Base-by-base conservation (phyloP, 2,329 filamentous ascomycete genomes). In the Xylariaceae sp. region DNA sequence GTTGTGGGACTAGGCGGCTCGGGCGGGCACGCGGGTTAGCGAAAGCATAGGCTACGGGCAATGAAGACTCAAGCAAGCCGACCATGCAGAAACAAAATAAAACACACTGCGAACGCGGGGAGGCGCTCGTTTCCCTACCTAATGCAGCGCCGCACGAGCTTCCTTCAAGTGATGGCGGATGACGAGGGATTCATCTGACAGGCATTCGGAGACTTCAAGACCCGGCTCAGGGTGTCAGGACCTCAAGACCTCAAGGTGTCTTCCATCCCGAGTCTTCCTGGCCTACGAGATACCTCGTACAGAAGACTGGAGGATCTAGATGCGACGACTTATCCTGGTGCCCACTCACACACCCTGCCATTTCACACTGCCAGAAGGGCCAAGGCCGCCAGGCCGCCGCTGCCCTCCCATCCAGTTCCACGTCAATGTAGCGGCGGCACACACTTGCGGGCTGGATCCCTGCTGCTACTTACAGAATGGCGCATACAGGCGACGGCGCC, bases 381-480 rank as follows among this genome's bases (percentile, higher is more conserved):
- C n/a, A n/a, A n/a, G n/a, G n/a, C n/a, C n/a, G n/a, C n/a, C 29
- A 18, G 26, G 13, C 28, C 10, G 15, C 24, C 16, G 35, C n/a
- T 40, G 24, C 29, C 26, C 19, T 35, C 28, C 29, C 31, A 34
- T 29, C 18, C 36, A 27, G 42, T 36, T 38, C 32, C 40, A 34
- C n/a, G n/a, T n/a, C n/a, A n/a, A n/a, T n/a, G n/a, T n/a, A n/a
- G n/a, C n/a, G n/a, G n/a, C n/a, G 49, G 44, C 44, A 49, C 42
- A 43, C 40, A 17, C 43, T 37, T 44, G 32, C 41, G 49, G 38
- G 35, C 38, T 27, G 22, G 17, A 52, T 44, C 50, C 51, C 49
- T 53, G 50, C 39, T 37, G n/a, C 39, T 46, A 35, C 40, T 45
- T 43, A 45, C 49, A 49, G 49, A 45, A 43, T 47, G 50, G 51